Conservation (phyloP, 1,139 yeast species). For the Blastobotrys indianensis region DNA sequence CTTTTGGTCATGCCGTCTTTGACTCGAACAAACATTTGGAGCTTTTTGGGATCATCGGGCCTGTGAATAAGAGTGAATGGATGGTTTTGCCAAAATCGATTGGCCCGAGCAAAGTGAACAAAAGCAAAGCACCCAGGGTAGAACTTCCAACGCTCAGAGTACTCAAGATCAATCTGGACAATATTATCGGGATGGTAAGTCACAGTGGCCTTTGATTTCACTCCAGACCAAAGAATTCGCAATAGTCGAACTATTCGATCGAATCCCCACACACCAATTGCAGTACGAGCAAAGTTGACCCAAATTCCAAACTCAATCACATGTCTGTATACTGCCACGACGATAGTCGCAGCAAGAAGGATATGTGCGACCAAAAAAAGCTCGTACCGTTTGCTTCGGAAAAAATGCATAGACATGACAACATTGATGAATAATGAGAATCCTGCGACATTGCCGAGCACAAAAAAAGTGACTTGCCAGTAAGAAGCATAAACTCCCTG, state of each 20-base stretch:
- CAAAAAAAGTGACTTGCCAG: conserved; percentile 32
- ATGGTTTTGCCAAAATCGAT: conserved; percentile 54
- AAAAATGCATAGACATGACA: conserved; percentile 15
- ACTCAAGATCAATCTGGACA: conserved; percentile 27
- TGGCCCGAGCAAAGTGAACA: conserved; percentile 43
- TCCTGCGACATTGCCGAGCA: conserved; percentile 22
- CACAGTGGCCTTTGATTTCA: conserved; percentile 38
- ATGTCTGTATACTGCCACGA: conserved; percentile 59
- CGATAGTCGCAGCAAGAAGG: conserved; percentile 48
- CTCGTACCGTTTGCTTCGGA: conserved; percentile 19
- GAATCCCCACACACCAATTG: conserved; percentile 38
- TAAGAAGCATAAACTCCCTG: conserved; percentile 1
- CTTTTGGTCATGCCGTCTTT: conserved; percentile 6
- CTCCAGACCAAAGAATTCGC: conserved; percentile 39
- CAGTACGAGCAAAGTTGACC: conserved; percentile 36
- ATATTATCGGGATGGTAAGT: conserved; percentile 25
- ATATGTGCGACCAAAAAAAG: conserved; percentile 56
- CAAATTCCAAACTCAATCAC: conserved; percentile 18
- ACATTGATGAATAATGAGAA: conserved; percentile 15
- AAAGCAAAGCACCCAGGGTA: conserved; percentile 57
- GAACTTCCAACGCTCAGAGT: conserved; percentile 36
- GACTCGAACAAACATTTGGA: conserved; percentile 34
- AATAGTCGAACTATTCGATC: conserved; percentile 37
- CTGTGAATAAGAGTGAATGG: conserved; percentile 52
- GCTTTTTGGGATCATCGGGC: conserved; percentile 18